Evolutionary conservation across 306 rosid genomes (phyloP), one percentile per base, ranked within the genome.

Genomic region (Fagus crenata): DNA sequence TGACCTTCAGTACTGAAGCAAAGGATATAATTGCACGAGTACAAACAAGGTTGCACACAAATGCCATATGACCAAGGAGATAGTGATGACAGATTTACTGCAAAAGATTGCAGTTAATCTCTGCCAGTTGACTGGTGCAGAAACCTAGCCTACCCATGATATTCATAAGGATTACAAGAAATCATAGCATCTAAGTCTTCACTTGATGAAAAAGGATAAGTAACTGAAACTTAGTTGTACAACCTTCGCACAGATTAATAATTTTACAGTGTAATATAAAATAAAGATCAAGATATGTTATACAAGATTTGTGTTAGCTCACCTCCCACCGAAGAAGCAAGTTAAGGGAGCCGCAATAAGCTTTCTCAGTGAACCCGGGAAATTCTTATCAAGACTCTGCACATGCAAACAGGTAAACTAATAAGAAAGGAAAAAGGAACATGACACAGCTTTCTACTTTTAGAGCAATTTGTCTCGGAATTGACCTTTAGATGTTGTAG

Each of bases 281-380:
- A 73, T 33, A 49, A 83, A 75, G 63, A 82, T 58, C 71, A 75
- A 64, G 32, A 56, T 6, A 51, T 51, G 60, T n/a, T 18, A 60
- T 55, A 78, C 39, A 72, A 79, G 74, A 76, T 79, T 79, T 81
- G 84, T 36, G 67, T 84, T 82, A 41, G 67, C 90, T 81, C 28
- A 95, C 99, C 99, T 95, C 97, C 59, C 89, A 86, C 54, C 97
- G 97, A 74, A 95, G 93, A 84, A 95, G 97, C 90, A 90, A 81
- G 89, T 95, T 95, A 75, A 95, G 91, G 79, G 99, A 92, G 83
- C 89, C 65, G 82, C 97, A 92, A 83, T 95, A 95, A 77, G 93
- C 89, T 86, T 91, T 77, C 96, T 87, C 80, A 89, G 67, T 42
- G 89, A 82, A 33, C 83, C 86, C 83, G 92, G 81, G 81, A 97